These are phyloP conservation scores for Atkinsonella texensis DNA, from an alignment of 2,329 filamentous ascomycete species.

Conservation along the genomic window DNA sequence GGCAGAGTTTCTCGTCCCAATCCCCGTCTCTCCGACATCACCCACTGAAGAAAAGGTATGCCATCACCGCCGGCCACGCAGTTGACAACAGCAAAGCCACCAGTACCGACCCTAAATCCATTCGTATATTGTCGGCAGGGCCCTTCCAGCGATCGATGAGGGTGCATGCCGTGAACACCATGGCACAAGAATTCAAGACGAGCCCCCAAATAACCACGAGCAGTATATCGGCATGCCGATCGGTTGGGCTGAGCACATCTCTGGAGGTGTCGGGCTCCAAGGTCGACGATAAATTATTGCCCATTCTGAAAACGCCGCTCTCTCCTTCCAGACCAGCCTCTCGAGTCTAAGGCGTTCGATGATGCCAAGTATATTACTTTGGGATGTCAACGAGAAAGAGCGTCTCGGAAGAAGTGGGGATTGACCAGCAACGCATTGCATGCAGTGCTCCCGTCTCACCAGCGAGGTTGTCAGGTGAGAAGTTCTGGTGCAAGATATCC, in stretches of 20 bases:
- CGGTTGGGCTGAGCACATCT: constrained; percentile 19
- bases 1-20: not conserved
- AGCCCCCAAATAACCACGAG: constrained; percentile 23
- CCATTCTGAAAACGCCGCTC: constrained; percentile 17
- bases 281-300: constrained; percentile 27
- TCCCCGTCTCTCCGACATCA: not conserved
- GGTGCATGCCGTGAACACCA: constrained; percentile 30
- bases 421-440: not conserved
- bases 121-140: constrained; percentile 21
- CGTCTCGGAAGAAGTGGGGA: not conserved
- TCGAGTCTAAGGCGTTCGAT: no score
- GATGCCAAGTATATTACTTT: no score
- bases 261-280: constrained; percentile 26
- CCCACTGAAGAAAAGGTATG: constrained; percentile 17
- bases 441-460: not conserved
- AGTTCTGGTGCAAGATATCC: not conserved
- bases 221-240: constrained; percentile 19
- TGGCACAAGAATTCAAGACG: constrained; percentile 25
- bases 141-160: constrained; percentile 32
- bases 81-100: constrained; percentile 21
- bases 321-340: no score
- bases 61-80: constrained; percentile 24
- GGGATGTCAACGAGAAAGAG: not conserved
- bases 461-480: not conserved
- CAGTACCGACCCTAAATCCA: constrained; percentile 17